Evolutionary conservation across 1,139 yeast genomes (phyloP).

Genomic region (Yamadazyma blattariae): DNA sequence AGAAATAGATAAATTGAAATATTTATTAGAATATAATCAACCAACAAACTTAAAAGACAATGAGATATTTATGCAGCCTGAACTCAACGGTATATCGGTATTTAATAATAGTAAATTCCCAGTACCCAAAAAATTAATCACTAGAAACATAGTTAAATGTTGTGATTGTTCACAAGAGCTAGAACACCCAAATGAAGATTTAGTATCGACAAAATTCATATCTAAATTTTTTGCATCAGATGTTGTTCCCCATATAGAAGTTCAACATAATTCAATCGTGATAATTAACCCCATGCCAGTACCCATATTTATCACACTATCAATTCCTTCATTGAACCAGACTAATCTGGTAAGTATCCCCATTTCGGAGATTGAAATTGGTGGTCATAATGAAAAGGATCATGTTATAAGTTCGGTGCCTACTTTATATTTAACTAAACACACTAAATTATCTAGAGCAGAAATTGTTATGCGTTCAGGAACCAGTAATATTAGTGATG

Average conservation of each 20-base stretch:
- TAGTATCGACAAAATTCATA: constrained; percentile 28
- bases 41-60: neutral
- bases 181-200: constrained; percentile 23
- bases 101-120: constrained; percentile 16
- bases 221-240: constrained; percentile 35
- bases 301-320: constrained; percentile 12
- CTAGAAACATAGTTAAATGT: constrained; percentile 27
- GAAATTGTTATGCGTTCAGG: constrained; percentile 32
- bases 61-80: neutral
- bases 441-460: constrained; percentile 28
- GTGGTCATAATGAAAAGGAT: constrained; percentile 12
- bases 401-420: constrained; percentile 23
- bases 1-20: constrained; percentile 4
- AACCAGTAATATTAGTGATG: constrained; percentile 17
- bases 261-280: constrained; percentile 16
- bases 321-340: constrained; percentile 9
- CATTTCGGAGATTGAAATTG: constrained; percentile 19
- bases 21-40: neutral
- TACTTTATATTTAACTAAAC: constrained; percentile 28
- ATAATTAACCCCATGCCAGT: constrained; percentile 29
- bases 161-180: constrained; percentile 26
- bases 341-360: constrained; percentile 23
- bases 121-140: constrained; percentile 21
- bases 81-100: constrained; percentile 1
- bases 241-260: constrained; percentile 25